Base-by-base conservation (phyloP, 2,329 filamentous ascomycete genomes). In the Magnaporthales sp. region DNA sequence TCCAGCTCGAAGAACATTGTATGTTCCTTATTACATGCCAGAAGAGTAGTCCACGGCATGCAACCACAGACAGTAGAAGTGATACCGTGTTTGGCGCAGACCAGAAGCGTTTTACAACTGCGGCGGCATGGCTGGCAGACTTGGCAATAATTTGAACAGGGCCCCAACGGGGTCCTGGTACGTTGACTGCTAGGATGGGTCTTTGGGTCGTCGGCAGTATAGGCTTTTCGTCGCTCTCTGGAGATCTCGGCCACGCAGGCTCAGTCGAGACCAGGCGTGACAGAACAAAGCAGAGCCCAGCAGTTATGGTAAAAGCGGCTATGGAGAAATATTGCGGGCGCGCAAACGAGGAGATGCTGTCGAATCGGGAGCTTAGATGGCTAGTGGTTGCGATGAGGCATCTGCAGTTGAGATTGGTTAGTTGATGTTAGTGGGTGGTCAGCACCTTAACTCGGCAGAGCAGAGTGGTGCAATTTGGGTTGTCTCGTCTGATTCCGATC, bases 341-440 rank as follows among this genome's bases (percentile, higher is more conserved):
- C 19, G 61, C 61, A 63, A 63, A 63, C 15, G 61, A 31, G 61
- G 31, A 32, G 8, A 15, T 63, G 22, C 32, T 65, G 10, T 65
- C 27, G 22, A 31, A 65, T 19, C n/a, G 29, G 19, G 63, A 51
- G 30, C 26, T 51, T 30, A 65, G 38, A 54, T 38, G 54, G 51
- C 63, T 60, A 10, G 63, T 65, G 51, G 46, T 65, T 9, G 63
- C 54, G 27, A 65, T 29, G 27, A 65, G 51, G 29, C 63, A 31
- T 30, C 63, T 65, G 51, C 4, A 1, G 51, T n/a, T 27, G 19
- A 15, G 60, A n/a, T 7, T 38, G 32, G 10, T 11, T 46, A 6
- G 3, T 22, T 51, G 26, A 22, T 22, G 22, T 51, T 56, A 54
- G n/a, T 6, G 13, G 10, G 38, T 19, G 15, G 15, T 10, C 38